Conservation (phyloP, 768 basidiomycete genomes). For the Kwoniella botswanensis region DNA sequence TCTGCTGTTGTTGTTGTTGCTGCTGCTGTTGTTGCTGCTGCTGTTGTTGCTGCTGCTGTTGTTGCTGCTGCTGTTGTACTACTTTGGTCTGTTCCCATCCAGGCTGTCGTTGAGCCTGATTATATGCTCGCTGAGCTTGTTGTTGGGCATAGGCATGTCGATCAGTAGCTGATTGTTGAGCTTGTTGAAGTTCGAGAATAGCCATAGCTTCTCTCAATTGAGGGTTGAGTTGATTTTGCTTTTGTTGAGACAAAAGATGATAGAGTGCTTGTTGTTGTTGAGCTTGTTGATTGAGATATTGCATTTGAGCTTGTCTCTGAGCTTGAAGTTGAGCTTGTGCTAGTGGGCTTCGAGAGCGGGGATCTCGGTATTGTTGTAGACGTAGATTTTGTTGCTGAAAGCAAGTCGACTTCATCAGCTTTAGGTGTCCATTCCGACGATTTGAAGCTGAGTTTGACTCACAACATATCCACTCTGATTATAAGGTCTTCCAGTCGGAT, state of each 20-base stretch:
- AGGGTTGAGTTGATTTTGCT: background rate
- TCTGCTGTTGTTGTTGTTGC: conserved; percentile 30
- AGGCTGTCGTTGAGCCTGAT: conserved; percentile 12
- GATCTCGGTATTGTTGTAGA: background rate
- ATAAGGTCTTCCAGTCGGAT: conserved; percentile 29
- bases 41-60: conserved; percentile 29
- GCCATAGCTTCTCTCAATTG: conserved; percentile 25
- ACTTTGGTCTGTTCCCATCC: conserved; percentile 9
- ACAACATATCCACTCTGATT: conserved; percentile 19
- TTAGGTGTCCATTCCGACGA: too few relatives aligned
- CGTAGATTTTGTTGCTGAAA: background rate
- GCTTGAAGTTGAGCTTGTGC: conserved; percentile 20
- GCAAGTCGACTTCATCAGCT: background rate
- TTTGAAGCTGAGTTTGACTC: background rate
- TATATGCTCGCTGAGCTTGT: conserved; percentile 15
- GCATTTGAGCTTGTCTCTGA: conserved; percentile 20
- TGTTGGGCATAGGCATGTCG: conserved; percentile 10
- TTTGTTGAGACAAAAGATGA: conserved; percentile 18
- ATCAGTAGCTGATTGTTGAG: conserved; percentile 29
- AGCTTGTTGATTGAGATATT: conserved; percentile 18
- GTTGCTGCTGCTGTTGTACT: conserved; percentile 27
- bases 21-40: too few relatives aligned
- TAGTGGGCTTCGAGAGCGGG: conserved; percentile 11
- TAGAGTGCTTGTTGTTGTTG: conserved; percentile 28
- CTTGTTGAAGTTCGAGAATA: conserved; percentile 22